Conservation (phyloP, 805 yeast genomes). For the Blastobotrys terrestris region DNA sequence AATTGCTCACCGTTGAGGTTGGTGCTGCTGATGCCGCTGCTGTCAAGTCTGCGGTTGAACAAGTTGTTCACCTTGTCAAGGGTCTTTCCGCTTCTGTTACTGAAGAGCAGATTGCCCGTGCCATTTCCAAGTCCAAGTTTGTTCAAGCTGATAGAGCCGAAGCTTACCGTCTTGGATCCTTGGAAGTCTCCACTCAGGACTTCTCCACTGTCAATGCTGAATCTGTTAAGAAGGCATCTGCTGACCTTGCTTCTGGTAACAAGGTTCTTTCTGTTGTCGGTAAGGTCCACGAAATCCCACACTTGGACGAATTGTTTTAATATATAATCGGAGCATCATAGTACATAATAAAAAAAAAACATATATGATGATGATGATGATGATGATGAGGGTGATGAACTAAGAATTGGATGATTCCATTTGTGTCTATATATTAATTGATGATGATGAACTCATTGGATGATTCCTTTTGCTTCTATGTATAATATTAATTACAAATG, state of each 20-base stretch:
- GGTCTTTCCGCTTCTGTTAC: slow-evolving; percentile 22
- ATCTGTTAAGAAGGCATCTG: slow-evolving; percentile 31
- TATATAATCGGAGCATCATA: background rate
- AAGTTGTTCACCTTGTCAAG: slow-evolving; percentile 27
- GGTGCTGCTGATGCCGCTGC: slow-evolving; percentile 51
- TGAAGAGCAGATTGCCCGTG: slow-evolving; percentile 40
- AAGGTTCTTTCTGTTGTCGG: slow-evolving; percentile 89
- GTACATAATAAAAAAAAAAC: background rate
- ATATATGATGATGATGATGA: background rate
- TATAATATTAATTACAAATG: no score
- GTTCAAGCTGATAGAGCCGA: slow-evolving; percentile 41
- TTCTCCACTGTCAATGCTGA: slow-evolving; percentile 29
- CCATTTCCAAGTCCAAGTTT: slow-evolving; percentile 54
- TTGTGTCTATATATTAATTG: no score
- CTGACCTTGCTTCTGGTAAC: slow-evolving; percentile 39
- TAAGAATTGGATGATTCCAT: no score
- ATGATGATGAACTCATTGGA: no score
- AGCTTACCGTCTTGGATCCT: slow-evolving; percentile 34
- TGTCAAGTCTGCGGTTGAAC: slow-evolving; percentile 56
- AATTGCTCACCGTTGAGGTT: slow-evolving; percentile 68
- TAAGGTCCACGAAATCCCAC: slow-evolving; percentile 79
- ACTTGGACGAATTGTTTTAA: slow-evolving; percentile 75
- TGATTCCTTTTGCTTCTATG: no score
- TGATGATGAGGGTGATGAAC: no score
- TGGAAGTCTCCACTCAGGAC: slow-evolving; percentile 39